Conservation (phyloP, 2,329 filamentous ascomycete species). For the Xylaria hypoxylon region DNA sequence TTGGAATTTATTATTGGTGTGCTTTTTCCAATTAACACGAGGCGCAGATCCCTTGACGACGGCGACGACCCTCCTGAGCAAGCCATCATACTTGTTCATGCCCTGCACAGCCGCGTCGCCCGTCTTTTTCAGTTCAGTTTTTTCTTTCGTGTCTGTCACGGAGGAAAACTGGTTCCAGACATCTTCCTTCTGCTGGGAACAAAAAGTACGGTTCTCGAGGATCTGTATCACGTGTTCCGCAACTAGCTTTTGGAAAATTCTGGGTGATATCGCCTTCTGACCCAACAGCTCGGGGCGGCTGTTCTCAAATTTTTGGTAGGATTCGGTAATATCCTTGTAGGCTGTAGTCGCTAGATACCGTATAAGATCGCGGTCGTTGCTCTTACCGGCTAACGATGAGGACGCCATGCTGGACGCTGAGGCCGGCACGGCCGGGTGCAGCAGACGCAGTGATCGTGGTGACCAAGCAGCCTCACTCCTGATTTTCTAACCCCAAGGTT, state of each 20-base stretch:
- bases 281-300: not conserved
- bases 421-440: conserved; percentile 2
- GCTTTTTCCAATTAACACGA: conserved; percentile 30
- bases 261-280: conserved; percentile 5
- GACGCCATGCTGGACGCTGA: conserved; percentile 30
- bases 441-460: not conserved
- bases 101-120: not conserved
- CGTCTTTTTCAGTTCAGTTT: not conserved
- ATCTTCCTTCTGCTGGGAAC: conserved; percentile 2
- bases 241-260: conserved; percentile 19
- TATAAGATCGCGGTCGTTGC: not conserved
- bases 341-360: not conserved
- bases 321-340: no score
- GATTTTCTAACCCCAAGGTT: not conserved
- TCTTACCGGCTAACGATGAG: no score
- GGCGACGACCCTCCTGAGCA: conserved; percentile 17
- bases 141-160: not conserved
- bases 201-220: not conserved
- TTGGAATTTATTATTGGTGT: not conserved
- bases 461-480: not conserved
- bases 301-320: not conserved
- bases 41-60: not conserved
- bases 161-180: not conserved
- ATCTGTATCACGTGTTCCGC: conserved; percentile 22
- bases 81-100: conserved; percentile 8